A percentile compares a stretch with the other conserved stretches of the same genome.
These are phyloP conservation scores for Annulohypoxylon stygium DNA, from an alignment of 495 filamentous ascomycete genomes.

Conservation along the genomic window DNA sequence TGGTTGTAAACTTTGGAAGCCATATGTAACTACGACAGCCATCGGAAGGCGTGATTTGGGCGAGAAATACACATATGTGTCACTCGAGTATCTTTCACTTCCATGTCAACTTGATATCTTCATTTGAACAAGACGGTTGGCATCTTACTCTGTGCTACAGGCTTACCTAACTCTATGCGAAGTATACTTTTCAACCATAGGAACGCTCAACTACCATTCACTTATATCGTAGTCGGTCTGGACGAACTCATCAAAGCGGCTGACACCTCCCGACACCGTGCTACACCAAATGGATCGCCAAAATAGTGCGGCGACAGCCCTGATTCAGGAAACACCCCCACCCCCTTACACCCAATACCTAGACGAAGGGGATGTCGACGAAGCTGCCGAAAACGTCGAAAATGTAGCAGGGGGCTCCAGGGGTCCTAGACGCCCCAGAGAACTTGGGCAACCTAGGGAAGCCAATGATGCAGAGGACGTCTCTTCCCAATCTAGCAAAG, in stretches of 20 bases:
- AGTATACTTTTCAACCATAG: not conserved
- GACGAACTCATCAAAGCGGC: not conserved
- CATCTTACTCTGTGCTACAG: conserved; percentile 9
- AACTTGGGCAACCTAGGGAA: not conserved
- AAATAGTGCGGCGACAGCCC: not conserved
- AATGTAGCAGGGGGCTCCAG: too few species aligned
- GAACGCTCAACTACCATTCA: not conserved
- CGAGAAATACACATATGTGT: not conserved
- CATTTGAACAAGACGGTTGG: not conserved
- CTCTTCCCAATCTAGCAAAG: conserved; percentile 3
- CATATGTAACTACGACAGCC: not conserved
- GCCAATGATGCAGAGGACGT: not conserved
- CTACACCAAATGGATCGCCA: conserved; percentile 17
- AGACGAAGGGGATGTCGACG: conserved; percentile 10
- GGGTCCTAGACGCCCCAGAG: too few species aligned
- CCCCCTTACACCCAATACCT: conserved; percentile 18
- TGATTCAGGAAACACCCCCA: conserved; percentile 7
- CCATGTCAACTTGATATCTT: conserved; percentile 1
- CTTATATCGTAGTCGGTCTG: not conserved
- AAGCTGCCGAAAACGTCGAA: not conserved
- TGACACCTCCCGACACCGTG: not conserved
- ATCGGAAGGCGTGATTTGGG: not conserved
- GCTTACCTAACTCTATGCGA: not conserved
- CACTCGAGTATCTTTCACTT: not conserved
- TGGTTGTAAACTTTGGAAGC: not conserved